A percentile compares a stretch with the other conserved stretches of the same genome.
Evolutionary conservation across 257 asterid species (phyloP).

Genomic region (Cordia subcordata): DNA sequence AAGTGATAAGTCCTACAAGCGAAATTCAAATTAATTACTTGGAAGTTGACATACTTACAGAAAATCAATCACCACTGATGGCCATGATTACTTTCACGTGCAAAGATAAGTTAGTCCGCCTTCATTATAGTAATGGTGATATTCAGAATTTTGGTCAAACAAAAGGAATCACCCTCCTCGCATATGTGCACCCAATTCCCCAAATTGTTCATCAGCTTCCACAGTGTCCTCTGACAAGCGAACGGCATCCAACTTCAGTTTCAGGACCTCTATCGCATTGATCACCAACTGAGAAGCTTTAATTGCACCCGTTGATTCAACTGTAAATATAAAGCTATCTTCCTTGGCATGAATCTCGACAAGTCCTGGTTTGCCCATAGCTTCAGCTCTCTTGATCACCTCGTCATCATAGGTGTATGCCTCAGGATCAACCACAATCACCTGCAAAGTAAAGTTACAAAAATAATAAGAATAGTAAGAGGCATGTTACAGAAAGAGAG

Average conservation of each 20-base stretch:
- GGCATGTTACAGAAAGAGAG: not conserved
- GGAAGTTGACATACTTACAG: too few species aligned
- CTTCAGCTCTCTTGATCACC: conserved; percentile 87
- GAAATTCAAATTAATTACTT: too few species aligned
- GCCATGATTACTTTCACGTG: too few species aligned
- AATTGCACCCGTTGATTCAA: conserved; percentile 88
- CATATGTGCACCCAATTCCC: conserved; percentile 98
- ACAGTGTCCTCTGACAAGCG: conserved; percentile 92
- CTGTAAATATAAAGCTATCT: conserved; percentile 87
- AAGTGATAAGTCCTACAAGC: too few species aligned
- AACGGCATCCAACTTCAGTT: conserved; percentile 91
- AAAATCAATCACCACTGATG: too few species aligned
- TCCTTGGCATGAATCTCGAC: conserved; percentile 83
- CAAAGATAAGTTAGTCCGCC: not conserved
- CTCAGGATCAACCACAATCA: conserved; percentile 69
- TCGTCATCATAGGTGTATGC: conserved; percentile 93
- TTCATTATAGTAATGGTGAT: not conserved
- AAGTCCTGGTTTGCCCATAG: conserved; percentile 77
- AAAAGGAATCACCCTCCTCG: conserved; percentile 68
- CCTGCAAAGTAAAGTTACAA: conserved; percentile 31
- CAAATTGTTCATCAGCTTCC: conserved; percentile 97
- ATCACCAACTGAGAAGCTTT: conserved; percentile 84
- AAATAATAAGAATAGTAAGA: not conserved
- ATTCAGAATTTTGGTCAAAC: not conserved
- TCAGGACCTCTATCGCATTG: conserved; percentile 82